phyloP scores from a whole-genome alignment of 495 filamentous ascomycete species.

The Penicillium alfredii region DNA sequence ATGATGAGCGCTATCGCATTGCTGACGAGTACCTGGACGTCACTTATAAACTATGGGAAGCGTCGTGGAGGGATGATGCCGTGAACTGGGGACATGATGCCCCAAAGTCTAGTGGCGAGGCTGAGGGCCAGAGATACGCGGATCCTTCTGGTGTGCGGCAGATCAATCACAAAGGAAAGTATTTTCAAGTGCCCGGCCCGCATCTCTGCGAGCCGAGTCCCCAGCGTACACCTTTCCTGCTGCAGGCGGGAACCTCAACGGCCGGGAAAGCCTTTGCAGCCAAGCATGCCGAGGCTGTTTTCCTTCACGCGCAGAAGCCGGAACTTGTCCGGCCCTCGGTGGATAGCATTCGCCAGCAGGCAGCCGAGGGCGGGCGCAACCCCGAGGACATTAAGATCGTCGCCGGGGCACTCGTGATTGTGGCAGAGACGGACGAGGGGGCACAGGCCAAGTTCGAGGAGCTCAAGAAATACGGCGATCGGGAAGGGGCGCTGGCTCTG shows the following conservation, averaged over 20 bases:
- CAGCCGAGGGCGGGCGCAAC: slow-evolving; percentile 38
- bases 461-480: slow-evolving; percentile 39
- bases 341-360: slow-evolving; percentile 43
- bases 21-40: slow-evolving; percentile 64
- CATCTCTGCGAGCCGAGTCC: slow-evolving; percentile 60
- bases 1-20: slow-evolving; percentile 62
- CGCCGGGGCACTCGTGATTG: slow-evolving; percentile 43
- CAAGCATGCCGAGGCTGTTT: slow-evolving; percentile 51
- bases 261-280: slow-evolving; percentile 60
- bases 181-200: slow-evolving; percentile 58
- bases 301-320: slow-evolving; percentile 45
- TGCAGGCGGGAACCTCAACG: slow-evolving; percentile 58
- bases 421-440: slow-evolving; percentile 49
- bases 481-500: slow-evolving; percentile 47
- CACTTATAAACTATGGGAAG: slow-evolving; percentile 63
- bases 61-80: slow-evolving; percentile 62
- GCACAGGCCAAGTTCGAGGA: slow-evolving; percentile 47
- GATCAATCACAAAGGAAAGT: slow-evolving; percentile 63
- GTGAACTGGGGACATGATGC: slow-evolving; percentile 28
- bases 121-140: slow-evolving; percentile 43
- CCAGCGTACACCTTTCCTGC: slow-evolving; percentile 60
- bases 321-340: slow-evolving; percentile 41
- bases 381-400: slow-evolving; percentile 47
- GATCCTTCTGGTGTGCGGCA: slow-evolving; percentile 51
- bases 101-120: slow-evolving; percentile 20